Conservation (phyloP, 1,139 yeast genomes). For the Suhomyces yuchorum region DNA sequence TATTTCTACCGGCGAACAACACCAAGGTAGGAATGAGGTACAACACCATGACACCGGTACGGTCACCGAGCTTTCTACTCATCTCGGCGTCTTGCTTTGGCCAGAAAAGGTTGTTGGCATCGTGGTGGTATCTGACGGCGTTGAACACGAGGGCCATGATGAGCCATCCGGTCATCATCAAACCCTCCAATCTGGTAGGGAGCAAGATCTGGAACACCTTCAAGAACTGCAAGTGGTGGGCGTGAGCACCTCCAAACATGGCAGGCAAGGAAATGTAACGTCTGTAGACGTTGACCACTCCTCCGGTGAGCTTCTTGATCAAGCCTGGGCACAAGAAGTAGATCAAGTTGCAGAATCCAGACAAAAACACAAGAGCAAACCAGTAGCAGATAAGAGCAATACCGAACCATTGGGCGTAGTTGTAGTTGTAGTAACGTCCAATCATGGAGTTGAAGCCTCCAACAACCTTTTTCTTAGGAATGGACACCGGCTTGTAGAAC, state of each 20-base stretch:
- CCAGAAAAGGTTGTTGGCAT: constrained; percentile 39
- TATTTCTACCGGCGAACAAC: constrained; percentile 68
- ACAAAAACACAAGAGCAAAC: constrained; percentile 44
- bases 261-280: constrained; percentile 52
- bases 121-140: constrained; percentile 42
- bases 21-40: constrained; percentile 54
- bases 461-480: constrained; percentile 24
- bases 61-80: constrained; percentile 59
- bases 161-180: constrained; percentile 41
- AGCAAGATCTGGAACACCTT: constrained; percentile 40
- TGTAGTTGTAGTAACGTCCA: constrained; percentile 43
- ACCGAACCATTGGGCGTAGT: constrained; percentile 52
- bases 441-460: constrained; percentile 42
- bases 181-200: constrained; percentile 65
- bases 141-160: constrained; percentile 45
- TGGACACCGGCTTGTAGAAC: constrained; percentile 35
- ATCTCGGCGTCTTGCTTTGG: constrained; percentile 36
- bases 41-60: constrained; percentile 56
- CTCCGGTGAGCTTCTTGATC: constrained; percentile 33
- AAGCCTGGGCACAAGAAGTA: constrained; percentile 39
- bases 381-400: constrained; percentile 51
- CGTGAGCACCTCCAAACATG: constrained; percentile 43
- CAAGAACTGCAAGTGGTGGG: constrained; percentile 33
- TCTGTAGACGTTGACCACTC: constrained; percentile 40
- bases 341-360: constrained; percentile 42